Evolutionary conservation across 2,329 filamentous ascomycete genomes (phyloP).

Genomic region (Talaromyces marneffei): DNA sequence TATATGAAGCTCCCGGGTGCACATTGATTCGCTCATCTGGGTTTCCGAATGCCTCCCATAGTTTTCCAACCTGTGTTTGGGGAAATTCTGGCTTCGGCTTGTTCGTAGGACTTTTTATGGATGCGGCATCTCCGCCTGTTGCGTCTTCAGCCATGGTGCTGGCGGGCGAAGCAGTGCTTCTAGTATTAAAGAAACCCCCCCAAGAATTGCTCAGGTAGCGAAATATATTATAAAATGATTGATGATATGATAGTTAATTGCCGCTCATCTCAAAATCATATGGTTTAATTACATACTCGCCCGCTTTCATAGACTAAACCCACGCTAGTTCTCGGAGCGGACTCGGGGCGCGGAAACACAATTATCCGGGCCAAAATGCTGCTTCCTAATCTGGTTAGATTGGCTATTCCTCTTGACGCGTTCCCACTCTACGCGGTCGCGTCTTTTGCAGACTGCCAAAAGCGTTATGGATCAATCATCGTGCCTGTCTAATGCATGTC

Average conservation of each 20-base stretch:
- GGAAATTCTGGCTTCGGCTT: constrained; percentile 39
- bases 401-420: background rate
- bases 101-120: constrained; percentile 17
- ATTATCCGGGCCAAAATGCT: background rate
- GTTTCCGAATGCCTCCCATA: constrained; percentile 45
- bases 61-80: constrained; percentile 43
- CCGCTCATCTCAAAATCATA: background rate
- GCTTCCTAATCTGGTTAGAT: background rate
- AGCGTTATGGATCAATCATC: background rate
- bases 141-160: constrained; percentile 37
- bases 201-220: background rate
- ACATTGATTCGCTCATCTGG: constrained; percentile 48
- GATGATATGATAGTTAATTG: background rate
- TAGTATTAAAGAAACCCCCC: background rate
- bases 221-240: background rate
- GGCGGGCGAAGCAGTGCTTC: background rate
- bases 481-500: background rate
- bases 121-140: constrained; percentile 21
- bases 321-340: background rate
- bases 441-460: background rate
- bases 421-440: constrained; percentile 5
- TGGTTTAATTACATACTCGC: background rate
- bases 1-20: constrained; percentile 52
- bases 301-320: background rate
- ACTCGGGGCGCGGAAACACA: background rate